A percentile compares a stretch with the other conserved stretches of the same genome.
These are phyloP conservation scores for Agroathelia rolfsii DNA, from an alignment of 1,284 basidiomycete species.

Conservation along the genomic window DNA sequence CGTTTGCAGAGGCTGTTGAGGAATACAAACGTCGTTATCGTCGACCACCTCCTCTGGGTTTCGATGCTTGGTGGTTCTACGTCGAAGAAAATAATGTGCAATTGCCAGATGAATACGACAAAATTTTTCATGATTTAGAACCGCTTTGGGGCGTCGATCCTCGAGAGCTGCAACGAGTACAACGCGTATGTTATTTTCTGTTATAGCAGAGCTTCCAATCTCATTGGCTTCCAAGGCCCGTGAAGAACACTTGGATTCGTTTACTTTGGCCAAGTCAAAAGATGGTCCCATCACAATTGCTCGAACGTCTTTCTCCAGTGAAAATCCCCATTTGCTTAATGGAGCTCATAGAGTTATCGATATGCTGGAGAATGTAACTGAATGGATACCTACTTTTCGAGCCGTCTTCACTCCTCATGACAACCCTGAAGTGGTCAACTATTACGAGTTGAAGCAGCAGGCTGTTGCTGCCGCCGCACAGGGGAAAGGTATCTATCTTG, in stretches of 20 bases:
- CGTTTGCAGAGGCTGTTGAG: conserved; percentile 38
- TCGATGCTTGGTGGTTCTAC: conserved; percentile 47
- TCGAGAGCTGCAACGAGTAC: conserved; percentile 26
- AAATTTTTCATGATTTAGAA: conserved; percentile 42
- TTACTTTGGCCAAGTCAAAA: conserved; percentile 25
- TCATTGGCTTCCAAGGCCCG: conserved; percentile 9
- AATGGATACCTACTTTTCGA: conserved; percentile 30
- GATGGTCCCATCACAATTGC: conserved; percentile 21
- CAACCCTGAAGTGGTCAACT: conserved; percentile 33
- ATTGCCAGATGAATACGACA: conserved; percentile 50
- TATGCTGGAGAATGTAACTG: conserved; percentile 27
- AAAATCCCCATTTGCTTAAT: conserved; percentile 17
- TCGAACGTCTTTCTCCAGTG: conserved; percentile 21
- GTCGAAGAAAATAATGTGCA: conserved; percentile 41
- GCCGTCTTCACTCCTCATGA: conserved; percentile 37
- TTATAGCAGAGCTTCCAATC: too few species aligned
- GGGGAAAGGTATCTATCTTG: conserved; percentile 28
- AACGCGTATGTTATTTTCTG: too few species aligned
- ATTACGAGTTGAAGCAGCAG: conserved; percentile 30
- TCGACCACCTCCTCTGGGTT: conserved; percentile 40
- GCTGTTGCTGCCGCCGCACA: conserved; percentile 30
- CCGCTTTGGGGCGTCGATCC: conserved; percentile 48
- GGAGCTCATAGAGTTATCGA: conserved; percentile 24
- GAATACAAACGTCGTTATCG: conserved; percentile 46
- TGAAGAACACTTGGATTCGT: conserved; percentile 27